Evolutionary conservation across 169 alveolate genomes (phyloP).

Genomic region (Plasmodium vivax): DNA sequence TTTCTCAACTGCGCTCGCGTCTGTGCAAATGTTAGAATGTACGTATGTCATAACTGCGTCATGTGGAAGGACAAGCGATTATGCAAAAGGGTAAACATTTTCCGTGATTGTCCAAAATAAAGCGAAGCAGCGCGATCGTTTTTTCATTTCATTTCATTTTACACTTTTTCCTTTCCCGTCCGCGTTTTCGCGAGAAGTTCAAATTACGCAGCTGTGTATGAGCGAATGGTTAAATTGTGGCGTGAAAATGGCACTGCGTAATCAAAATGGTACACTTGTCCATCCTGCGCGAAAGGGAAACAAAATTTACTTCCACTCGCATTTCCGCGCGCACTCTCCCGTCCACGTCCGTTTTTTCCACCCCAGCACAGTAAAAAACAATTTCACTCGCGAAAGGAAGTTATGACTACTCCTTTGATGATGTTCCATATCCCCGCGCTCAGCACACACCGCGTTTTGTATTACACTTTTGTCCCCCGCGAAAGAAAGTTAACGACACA

Average conservation of each 20-base stretch:
- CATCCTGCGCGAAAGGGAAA: constrained; percentile 1
- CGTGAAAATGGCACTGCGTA: background rate
- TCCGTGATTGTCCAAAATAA: background rate
- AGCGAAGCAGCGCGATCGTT: background rate
- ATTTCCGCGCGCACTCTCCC: constrained; percentile 3
- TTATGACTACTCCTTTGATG: background rate
- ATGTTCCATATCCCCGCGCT: background rate
- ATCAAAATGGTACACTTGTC: constrained; percentile 12
- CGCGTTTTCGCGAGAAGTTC: background rate
- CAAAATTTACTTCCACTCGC: background rate
- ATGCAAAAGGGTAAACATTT: background rate
- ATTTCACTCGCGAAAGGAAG: background rate
- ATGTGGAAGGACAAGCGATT: background rate
- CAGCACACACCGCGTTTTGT: background rate
- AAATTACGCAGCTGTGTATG: background rate
- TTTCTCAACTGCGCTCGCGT: background rate
- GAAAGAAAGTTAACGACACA: background rate
- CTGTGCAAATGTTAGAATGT: background rate
- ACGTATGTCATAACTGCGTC: background rate
- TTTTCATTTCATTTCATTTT: background rate
- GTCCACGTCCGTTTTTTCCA: background rate
- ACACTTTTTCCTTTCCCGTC: background rate
- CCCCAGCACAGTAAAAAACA: background rate
- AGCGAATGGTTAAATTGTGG: background rate
- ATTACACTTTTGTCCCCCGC: background rate